Evolutionary conservation across 805 yeast genomes (phyloP).

Genomic region (Metschnikowia borealis): DNA sequence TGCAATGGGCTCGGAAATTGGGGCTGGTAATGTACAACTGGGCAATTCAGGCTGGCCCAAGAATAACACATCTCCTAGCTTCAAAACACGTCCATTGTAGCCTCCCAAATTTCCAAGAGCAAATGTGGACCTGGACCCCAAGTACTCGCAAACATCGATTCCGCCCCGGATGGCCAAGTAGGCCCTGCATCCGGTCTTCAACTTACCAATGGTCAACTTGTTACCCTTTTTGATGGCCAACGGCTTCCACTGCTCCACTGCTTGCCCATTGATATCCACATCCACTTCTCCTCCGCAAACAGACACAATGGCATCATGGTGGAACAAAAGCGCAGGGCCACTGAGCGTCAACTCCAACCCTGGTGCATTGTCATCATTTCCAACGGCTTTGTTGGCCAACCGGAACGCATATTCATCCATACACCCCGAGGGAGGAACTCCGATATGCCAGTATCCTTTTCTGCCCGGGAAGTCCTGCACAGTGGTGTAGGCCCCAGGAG

Average conservation of each 20-base stretch:
- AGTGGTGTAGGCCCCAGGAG: constrained; percentile 94
- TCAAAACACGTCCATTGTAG: constrained; percentile 85
- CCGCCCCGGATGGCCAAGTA: constrained; percentile 91
- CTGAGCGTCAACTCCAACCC: constrained; percentile 84
- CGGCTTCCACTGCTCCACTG: constrained; percentile 68
- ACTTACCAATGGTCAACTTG: constrained; percentile 74
- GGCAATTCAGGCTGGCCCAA: constrained; percentile 72
- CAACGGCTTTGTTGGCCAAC: constrained; percentile 85
- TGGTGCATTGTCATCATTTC: constrained; percentile 77
- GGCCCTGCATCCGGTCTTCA: constrained; percentile 79
- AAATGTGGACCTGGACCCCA: constrained; percentile 95
- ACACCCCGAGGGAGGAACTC: constrained; percentile 98
- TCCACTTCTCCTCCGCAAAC: constrained; percentile 82
- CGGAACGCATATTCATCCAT: constrained; percentile 93
- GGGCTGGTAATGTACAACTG: constrained; percentile 68
- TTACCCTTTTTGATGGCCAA: constrained; percentile 69
- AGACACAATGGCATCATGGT: constrained; percentile 71
- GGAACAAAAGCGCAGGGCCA: constrained; percentile 87
- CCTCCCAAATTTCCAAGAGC: constrained; percentile 95
- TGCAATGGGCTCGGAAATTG: constrained; percentile 58
- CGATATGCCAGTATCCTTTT: constrained; percentile 79
- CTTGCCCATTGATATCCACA: constrained; percentile 59
- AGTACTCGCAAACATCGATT: constrained; percentile 86
- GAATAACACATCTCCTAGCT: constrained; percentile 87
- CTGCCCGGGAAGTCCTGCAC: constrained; percentile 96